Base-by-base conservation (phyloP, 2,329 filamentous ascomycete species). In the Macrophomina tecta region DNA sequence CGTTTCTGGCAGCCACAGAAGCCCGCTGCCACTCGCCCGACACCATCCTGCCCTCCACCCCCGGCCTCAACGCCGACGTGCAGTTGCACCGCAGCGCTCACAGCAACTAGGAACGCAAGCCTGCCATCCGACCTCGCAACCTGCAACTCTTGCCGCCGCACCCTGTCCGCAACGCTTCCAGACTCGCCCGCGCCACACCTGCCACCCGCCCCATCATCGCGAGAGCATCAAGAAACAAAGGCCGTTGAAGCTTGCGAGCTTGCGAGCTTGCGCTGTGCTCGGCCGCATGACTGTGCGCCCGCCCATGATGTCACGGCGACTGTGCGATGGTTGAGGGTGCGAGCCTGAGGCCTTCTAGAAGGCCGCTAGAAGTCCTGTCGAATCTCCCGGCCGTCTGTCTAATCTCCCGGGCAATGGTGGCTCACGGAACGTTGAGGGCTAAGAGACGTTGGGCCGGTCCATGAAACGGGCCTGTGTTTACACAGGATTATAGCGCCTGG, bases 81-180 rank as follows among this genome's bases (percentile, higher is more conserved):
- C 56, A 61, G 56, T 61, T 61, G 18, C 56, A 61, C 56, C 56
- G 56, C 56, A 61, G 56, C 56, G 14, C 30, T n/a, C 30, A 9
- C 56, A 61, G 58, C 58, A 38, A 62, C 45, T 45, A 28, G 58
- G 58, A 49, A 62, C 58, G n/a, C 42, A 32, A 62, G 58, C 58
- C 58, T 34, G 58, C 58, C 58, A 62, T 49, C 42, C 58, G 42
- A 28, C 42, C 42, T 48, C 58, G 58, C 58, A 49, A n/a, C 49
- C 58, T 62, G 58, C 58, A 49, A 62, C 58, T 49, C 45, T 34
- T 62, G 45, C 58, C 58, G 58, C 58, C 58, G 58, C 58, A 62
- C 58, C 58, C 58, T 62, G 58, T 49, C 58, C 14, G 30, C 42
- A 30, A 16, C 58, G 42, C 58, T 62, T 61, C 58, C 46, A 40